Evolutionary conservation across 2,329 filamentous ascomycete species (phyloP), one percentile per base, ranked within the genome.

Genomic region (Fusarium sp.): DNA sequence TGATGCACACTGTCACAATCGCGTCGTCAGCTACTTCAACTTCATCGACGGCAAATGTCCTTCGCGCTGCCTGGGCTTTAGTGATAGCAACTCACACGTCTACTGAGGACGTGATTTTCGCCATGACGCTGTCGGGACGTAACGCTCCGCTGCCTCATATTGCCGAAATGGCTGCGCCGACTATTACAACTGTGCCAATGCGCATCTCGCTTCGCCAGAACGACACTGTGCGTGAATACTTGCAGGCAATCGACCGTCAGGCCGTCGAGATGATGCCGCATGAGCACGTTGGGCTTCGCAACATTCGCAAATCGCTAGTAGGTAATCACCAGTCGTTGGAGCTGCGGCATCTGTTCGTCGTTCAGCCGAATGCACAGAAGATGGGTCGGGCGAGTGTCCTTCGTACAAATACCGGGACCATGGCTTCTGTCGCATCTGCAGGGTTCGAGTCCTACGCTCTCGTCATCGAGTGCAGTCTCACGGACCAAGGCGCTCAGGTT

Each of bases 141-240:
- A 48, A 64, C 23, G 56, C 39, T 32, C 47, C 51, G 15, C 47
- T 61, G n/a, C 21, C 48, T 44, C 46, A 36, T 11, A 61, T 64
- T 30, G 56, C 51, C 17, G 52, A 53, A 36, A 56, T 64, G 51
- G 26, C 47, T 20, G 61, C 46, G 34, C 61, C 61, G 14, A 53
- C 61, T 4, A 65, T 64, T 21, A 58, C 61, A 19, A 64, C 56
- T 7, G 56, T 76, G 1, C 74, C 74, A 10, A 38, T 75, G 6
- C 64, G 72, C 1, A 49, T 75, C 17, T 42, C 36, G 5, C 15
- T 71, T 32, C 73, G 76, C 83, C 48, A 52, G 17, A 24, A 61
- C 6, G 53, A 62, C 21, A 71, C 74, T 3, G 72, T 81, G 9
- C 64, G 66, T 0, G 74, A 83, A 23, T 85, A 81, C 56, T 73